Evolutionary conservation across 352 stramenopile genomes (phyloP).

Genomic region (Blastocystis sp.): DNA sequence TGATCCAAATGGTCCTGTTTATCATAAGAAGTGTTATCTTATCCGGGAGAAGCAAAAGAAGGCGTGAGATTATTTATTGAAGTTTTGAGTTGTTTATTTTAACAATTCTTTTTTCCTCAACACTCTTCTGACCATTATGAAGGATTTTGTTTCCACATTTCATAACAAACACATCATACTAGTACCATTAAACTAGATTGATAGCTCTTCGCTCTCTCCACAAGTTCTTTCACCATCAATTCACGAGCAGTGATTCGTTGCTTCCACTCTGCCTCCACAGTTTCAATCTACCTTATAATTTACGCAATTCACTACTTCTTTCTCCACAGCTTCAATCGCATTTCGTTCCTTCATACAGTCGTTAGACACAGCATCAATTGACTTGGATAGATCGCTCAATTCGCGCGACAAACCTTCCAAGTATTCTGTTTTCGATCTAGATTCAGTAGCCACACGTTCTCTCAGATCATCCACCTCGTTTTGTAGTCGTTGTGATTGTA

Average conservation of each 20-base stretch:
- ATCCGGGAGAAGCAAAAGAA: slow-evolving; percentile 10
- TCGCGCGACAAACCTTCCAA: neutral
- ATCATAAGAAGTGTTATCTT: neutral
- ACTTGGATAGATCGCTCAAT: too few relatives aligned
- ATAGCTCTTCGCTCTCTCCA: slow-evolving; percentile 17
- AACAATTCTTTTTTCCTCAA: neutral
- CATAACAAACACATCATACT: slow-evolving; percentile 2
- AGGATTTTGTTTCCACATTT: neutral
- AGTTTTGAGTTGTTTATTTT: neutral
- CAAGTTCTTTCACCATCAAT: neutral
- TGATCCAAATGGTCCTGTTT: neutral
- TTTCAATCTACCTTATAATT: neutral
- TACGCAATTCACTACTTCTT: neutral
- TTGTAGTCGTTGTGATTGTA: neutral
- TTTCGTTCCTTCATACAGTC: neutral
- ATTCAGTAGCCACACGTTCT: neutral
- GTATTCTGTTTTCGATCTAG: neutral
- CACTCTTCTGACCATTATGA: neutral
- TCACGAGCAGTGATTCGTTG: neutral
- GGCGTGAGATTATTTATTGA: neutral
- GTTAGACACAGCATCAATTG: neutral
- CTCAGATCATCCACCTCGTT: neutral
- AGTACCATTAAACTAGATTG: neutral
- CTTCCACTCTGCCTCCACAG: neutral
- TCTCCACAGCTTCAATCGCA: neutral